Base-by-base conservation (phyloP, 1,284 basidiomycete species). In the Ustilago sp. region DNA sequence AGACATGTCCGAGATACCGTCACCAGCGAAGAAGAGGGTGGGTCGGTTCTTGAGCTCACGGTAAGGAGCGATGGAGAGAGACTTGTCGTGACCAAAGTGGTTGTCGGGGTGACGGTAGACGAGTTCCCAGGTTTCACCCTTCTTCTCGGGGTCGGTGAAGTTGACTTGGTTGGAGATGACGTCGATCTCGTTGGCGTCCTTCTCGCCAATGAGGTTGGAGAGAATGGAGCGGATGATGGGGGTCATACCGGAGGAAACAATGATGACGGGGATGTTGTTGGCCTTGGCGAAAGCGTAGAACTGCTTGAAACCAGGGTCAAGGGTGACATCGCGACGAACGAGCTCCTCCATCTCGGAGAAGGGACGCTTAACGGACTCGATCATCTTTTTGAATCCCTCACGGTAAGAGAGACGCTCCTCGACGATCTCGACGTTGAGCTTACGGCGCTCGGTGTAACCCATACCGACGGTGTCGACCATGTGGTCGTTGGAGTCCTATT, bases 251-350 rank as follows among this genome's bases (percentile, higher is more conserved):
- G 82, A 83, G 34, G 83, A 85, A 43, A 85, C 83, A 36, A 85
- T 79, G 61, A 85, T 80, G 68, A 85, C 80, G 55, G 84, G 84
- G 52, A 85, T 80, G 68, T 85, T 74, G 79, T 83, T 68, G 54
- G 68, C 72, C 71, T 85, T 85, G 45, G 82, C 82, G 52, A 78
- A 85, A 34, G 79, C 77, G 68, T 85, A 81, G 77, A 85, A 85
- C 45, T 83, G 82, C 68, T 85, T 85, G 84, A 85, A 85, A 28
- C 81, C 81, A n/a, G 84, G 84, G 77, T 85, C 84, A 35, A 85
- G 78, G 34, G 70, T 81, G 54, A 85, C 77, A 62, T 84, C 83
- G 39, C 79, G 75, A 52, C 82, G 78, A 32, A 83, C 83, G 50
- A 85, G 78, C 70, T 81, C 80, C 65, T 82, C 76, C 82, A 85